phyloP scores from a whole-genome alignment of 257 asterid genomes.

The Plantago ovata region DNA sequence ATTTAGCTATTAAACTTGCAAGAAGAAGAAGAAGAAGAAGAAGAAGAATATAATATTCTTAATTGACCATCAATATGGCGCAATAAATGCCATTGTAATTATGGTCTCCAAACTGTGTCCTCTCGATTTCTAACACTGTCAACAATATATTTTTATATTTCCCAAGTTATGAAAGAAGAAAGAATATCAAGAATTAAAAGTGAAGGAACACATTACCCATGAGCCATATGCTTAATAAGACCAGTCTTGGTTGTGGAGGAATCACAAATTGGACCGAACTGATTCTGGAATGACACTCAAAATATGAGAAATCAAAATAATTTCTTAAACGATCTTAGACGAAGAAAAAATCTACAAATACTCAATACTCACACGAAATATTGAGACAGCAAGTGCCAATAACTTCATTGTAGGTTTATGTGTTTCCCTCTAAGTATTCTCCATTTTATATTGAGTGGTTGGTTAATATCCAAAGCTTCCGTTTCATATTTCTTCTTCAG shows the following conservation, averaged over 20 bases:
- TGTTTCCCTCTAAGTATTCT: conserved; percentile 71
- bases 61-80: conserved; percentile 11
- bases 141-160: background rate
- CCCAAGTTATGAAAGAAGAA: background rate
- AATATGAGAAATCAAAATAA: background rate
- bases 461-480: conserved; percentile 27
- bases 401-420: background rate
- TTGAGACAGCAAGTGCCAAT: background rate
- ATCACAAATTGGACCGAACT: background rate
- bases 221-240: background rate
- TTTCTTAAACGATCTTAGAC: background rate
- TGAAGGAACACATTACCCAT: background rate
- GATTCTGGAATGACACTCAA: background rate
- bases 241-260: too few species aligned
- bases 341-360: background rate
- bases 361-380: background rate
- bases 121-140: background rate
- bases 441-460: conserved; percentile 62
- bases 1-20: background rate
- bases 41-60: too few species aligned
- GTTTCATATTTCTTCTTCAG: conserved; percentile 50
- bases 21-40: background rate
- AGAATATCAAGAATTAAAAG: background rate
- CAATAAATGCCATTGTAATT: background rate
- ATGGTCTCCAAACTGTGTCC: background rate